A percentile compares a stretch with the other conserved stretches of the same genome.
Evolutionary conservation across 352 stramenopile species (phyloP).

Genomic region (Pythium oligandrum): DNA sequence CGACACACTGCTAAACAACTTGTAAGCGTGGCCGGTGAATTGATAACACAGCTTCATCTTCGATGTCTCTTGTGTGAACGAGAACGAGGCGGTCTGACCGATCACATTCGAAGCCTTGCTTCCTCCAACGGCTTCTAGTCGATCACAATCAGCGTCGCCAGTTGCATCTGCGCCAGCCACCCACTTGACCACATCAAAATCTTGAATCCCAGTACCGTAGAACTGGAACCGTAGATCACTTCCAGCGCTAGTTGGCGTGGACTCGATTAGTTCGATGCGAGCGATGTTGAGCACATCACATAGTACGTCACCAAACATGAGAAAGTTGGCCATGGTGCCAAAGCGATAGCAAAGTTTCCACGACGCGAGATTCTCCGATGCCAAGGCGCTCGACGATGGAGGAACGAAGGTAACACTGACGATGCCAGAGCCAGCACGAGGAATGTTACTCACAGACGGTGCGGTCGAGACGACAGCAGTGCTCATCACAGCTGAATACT

Average conservation of each 20-base stretch:
- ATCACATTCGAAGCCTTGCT: conserved; percentile 33
- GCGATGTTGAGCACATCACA: conserved; percentile 54
- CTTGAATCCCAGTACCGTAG: conserved; percentile 42
- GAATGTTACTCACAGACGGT: conserved; percentile 25
- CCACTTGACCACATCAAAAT: conserved; percentile 66
- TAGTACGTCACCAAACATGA: conserved; percentile 64
- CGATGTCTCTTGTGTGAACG: conserved; percentile 32
- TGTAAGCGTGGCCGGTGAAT: conserved; percentile 45
- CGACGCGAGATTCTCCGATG: conserved; percentile 22
- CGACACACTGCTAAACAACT: conserved; percentile 38
- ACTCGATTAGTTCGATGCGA: conserved; percentile 27
- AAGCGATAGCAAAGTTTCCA: conserved; percentile 78
- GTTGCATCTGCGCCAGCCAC: conserved; percentile 19
- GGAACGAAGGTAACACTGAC: conserved; percentile 41
- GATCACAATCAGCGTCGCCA: conserved; percentile 35
- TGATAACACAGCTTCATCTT: conserved; percentile 56
- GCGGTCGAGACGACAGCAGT: conserved; percentile 25
- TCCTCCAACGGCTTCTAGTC: conserved; percentile 30
- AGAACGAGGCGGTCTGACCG: conserved; percentile 30
- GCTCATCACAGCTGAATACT: conserved; percentile 37
- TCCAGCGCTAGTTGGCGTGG: conserved; percentile 24
- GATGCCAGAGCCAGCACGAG: conserved; percentile 26
- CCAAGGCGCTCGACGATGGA: conserved; percentile 5
- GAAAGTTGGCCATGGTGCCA: conserved; percentile 34
- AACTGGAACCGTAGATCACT: conserved; percentile 57